These are phyloP conservation scores for Brassica hybrid DNA, from an alignment of 441 rosid genomes.

Conservation along the genomic window DNA sequence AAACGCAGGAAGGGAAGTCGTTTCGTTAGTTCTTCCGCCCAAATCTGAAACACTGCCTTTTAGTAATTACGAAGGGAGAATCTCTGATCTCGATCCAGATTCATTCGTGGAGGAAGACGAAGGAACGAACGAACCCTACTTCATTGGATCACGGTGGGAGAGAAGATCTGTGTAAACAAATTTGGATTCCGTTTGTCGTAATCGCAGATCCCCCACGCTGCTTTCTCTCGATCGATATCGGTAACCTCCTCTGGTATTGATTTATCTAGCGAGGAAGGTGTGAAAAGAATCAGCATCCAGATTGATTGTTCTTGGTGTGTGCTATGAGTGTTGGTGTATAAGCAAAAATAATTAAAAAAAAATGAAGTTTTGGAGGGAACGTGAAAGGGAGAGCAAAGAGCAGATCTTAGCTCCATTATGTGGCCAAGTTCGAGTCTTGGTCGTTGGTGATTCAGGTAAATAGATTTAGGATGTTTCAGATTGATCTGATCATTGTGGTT, in stretches of 20 bases:
- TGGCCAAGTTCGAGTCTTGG: slow-evolving; percentile 96
- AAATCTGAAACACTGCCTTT: slow-evolving; percentile 27
- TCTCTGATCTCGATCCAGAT: slow-evolving; percentile 3
- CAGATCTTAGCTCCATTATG: slow-evolving; percentile 76
- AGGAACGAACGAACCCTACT: slow-evolving; percentile 14
- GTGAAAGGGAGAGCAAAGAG: slow-evolving; percentile 83
- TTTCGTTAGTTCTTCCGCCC: slow-evolving; percentile 36
- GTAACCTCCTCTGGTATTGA: background rate
- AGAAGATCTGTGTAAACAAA: slow-evolving; percentile 1
- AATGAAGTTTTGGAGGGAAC: slow-evolving; percentile 92
- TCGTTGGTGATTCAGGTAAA: slow-evolving; percentile 73
- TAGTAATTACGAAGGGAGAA: slow-evolving; percentile 5
- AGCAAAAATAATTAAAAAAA: background rate
- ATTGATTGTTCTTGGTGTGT: background rate
- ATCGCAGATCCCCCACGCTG: slow-evolving; percentile 12
- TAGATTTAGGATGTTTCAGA: too few species aligned
- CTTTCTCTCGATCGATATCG: slow-evolving; percentile 17
- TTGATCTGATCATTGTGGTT: too few species aligned
- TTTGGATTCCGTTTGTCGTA: background rate
- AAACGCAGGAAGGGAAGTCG: background rate
- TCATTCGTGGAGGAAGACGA: slow-evolving; percentile 18
- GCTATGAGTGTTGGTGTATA: background rate
- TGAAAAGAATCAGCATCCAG: slow-evolving; percentile 17
- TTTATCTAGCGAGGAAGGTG: background rate
- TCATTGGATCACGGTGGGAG: slow-evolving; percentile 16